phyloP scores from a whole-genome alignment of 768 basidiomycete species.

The Coprinellus micaceus region DNA sequence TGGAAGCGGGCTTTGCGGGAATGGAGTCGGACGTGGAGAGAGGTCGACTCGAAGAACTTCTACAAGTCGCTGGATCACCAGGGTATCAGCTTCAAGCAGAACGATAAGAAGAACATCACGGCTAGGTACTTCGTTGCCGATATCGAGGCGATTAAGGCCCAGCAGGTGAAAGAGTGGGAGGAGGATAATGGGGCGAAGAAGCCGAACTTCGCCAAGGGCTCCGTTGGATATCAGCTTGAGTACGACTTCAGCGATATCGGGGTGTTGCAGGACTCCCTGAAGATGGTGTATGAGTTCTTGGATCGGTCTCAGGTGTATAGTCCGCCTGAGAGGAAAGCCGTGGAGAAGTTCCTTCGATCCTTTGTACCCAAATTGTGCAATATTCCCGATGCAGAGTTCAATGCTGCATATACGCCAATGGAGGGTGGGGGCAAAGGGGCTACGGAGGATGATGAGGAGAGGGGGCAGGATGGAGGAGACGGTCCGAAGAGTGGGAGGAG shows the following conservation, averaged over 20 bases:
- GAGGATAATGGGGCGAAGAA: constrained; percentile 19
- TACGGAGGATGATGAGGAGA: constrained; percentile 35
- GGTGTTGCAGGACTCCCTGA: constrained; percentile 84
- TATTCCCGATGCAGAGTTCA: constrained; percentile 64
- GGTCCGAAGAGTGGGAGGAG: constrained; percentile 43
- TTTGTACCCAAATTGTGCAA: constrained; percentile 84
- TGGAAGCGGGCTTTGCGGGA: constrained; percentile 93
- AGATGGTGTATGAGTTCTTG: constrained; percentile 86
- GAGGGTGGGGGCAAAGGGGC: constrained; percentile 30
- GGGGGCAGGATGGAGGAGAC: constrained; percentile 28
- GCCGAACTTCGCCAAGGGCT: constrained; percentile 37
- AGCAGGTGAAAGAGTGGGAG: constrained; percentile 46
- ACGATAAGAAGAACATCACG: constrained; percentile 92
- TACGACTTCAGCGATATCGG: constrained; percentile 73
- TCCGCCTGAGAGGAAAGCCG: constrained; percentile 68
- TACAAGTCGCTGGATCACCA: constrained; percentile 98
- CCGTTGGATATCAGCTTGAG: constrained; percentile 69
- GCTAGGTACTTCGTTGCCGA: constrained; percentile 79
- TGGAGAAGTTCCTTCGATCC: constrained; percentile 80
- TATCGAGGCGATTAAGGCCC: constrained; percentile 65
- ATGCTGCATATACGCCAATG: constrained; percentile 53
- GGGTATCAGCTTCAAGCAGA: constrained; percentile 89
- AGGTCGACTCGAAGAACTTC: constrained; percentile 95
- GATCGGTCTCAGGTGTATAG: constrained; percentile 83
- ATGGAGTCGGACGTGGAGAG: constrained; percentile 96